Percentiles rank a stretch among this genome's conserved stretches.
Evolutionary conservation across 169 alveolate species (phyloP).

Genomic region (Babesia ovata): DNA sequence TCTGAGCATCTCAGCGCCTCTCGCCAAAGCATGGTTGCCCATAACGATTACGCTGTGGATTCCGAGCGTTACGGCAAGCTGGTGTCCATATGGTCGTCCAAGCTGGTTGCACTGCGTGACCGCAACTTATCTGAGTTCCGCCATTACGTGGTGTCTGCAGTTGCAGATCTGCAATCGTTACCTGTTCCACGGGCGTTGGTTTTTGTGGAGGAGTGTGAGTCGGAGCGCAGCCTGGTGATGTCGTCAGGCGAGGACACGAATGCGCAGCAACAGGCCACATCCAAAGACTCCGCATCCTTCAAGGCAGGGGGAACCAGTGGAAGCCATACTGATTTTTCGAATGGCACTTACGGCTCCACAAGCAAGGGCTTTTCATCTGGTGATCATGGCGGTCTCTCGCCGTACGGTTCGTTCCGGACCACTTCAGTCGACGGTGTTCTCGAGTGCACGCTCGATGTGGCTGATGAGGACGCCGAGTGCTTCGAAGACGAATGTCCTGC

Average conservation of each 20-base stretch:
- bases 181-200: conserved; percentile 2
- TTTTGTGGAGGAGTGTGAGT: not conserved
- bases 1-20: not conserved
- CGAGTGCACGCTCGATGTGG: conserved; percentile 23
- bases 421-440: conserved; percentile 18
- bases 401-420: not conserved
- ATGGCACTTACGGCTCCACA: too few relatives aligned
- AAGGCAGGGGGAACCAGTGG: not conserved
- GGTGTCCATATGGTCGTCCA: conserved; percentile 36
- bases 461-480: conserved; percentile 20
- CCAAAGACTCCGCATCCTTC: not conserved
- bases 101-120: conserved; percentile 16
- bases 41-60: not conserved
- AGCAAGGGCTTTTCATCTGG: not conserved
- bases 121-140: conserved; percentile 24
- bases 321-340: not conserved
- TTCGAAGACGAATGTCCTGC: conserved; percentile 25
- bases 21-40: not conserved
- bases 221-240: conserved; percentile 1
- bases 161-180: not conserved
- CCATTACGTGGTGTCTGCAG: conserved; percentile 9
- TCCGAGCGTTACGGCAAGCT: conserved; percentile 30
- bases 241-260: not conserved
- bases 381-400: not conserved
- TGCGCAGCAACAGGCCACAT: not conserved